Conservation (phyloP, 805 yeast genomes). For the Saturnispora bothae region DNA sequence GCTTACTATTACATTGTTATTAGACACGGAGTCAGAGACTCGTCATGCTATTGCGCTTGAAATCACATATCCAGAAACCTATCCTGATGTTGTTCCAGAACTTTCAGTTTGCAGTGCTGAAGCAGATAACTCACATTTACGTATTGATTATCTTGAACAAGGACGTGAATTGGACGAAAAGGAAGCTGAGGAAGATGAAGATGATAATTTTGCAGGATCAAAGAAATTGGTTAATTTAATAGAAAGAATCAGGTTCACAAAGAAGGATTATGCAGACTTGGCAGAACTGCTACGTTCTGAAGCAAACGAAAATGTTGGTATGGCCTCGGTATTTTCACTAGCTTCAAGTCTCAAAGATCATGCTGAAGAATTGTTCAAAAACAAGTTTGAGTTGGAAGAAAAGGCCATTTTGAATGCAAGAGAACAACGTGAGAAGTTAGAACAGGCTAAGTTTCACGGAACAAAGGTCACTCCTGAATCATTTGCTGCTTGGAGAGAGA, state of each 20-base stretch:
- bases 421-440: conserved; percentile 61
- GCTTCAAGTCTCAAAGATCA: conserved; percentile 70
- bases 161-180: conserved; percentile 31
- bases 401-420: conserved; percentile 47
- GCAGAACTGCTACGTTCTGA: conserved; percentile 37
- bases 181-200: conserved; percentile 39
- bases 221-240: conserved; percentile 41
- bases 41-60: conserved; percentile 44
- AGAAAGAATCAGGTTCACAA: conserved; percentile 46
- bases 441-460: conserved; percentile 83
- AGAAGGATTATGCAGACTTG: conserved; percentile 34
- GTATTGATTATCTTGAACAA: conserved; percentile 14
- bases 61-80: conserved; percentile 65
- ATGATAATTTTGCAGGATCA: conserved; percentile 26
- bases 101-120: conserved; percentile 27
- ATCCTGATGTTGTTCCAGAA: conserved; percentile 74
- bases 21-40: conserved; percentile 60
- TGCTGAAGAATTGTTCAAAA: conserved; percentile 58
- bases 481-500: conserved; percentile 61
- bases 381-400: conserved; percentile 46
- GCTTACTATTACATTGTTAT: conserved; percentile 47
- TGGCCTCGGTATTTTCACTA: conserved; percentile 83
- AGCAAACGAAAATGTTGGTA: conserved; percentile 74
- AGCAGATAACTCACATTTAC: conserved; percentile 16
- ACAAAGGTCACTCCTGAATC: conserved; percentile 78